phyloP scores from a whole-genome alignment of 73 alveolate genomes.

The Stentor roeselii region DNA sequence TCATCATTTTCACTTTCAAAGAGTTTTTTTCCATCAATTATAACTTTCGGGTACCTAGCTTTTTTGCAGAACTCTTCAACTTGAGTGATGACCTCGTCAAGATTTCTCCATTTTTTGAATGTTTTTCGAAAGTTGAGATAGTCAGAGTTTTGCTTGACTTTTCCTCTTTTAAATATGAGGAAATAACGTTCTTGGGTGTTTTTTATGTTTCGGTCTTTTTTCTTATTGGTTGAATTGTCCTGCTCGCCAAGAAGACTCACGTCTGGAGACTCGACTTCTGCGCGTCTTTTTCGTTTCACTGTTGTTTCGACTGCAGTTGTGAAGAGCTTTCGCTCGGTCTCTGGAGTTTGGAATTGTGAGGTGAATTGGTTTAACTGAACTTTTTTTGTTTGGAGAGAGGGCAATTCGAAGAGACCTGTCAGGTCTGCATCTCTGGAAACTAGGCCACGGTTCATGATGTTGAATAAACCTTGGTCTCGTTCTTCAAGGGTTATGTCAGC shows the following conservation, averaged over 20 bases:
- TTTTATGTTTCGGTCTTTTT: neutral
- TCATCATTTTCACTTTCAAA: neutral
- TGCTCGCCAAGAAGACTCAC: neutral
- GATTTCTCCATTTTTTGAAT: constrained; percentile 67
- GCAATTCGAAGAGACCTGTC: constrained; percentile 79
- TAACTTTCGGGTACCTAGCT: constrained; percentile 46
- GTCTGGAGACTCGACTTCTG: neutral
- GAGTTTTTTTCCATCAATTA: constrained; percentile 58
- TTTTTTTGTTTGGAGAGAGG: constrained; percentile 63
- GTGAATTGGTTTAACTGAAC: neutral
- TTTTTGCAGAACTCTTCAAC: constrained; percentile 41
- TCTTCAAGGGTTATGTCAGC: neutral
- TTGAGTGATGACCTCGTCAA: constrained; percentile 39
- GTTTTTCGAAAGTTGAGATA: constrained; percentile 47
- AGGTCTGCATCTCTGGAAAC: constrained; percentile 86
- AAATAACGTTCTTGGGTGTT: constrained; percentile 17
- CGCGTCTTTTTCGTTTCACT: neutral
- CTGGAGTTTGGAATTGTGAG: neutral
- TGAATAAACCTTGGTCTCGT: constrained; percentile 71
- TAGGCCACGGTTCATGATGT: constrained; percentile 69
- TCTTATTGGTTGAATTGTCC: neutral
- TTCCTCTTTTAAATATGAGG: constrained; percentile 50
- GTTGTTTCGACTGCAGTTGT: neutral
- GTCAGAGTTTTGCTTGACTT: constrained; percentile 51
- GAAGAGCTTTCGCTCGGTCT: neutral